phyloP scores from a whole-genome alignment of 1,284 basidiomycete species.

The Rhodotorula sp. region DNA sequence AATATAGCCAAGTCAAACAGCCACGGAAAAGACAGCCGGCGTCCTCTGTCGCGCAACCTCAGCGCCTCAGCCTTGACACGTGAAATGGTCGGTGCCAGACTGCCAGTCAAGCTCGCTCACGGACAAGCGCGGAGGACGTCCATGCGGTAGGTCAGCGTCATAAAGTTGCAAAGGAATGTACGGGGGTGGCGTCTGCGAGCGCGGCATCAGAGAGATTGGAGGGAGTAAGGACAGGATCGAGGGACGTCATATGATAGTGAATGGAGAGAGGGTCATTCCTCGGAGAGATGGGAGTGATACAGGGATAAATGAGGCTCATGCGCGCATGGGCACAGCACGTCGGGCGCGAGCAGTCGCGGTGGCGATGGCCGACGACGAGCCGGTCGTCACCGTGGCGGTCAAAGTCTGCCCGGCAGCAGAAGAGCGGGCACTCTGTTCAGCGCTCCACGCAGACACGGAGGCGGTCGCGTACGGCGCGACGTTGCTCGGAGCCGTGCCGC shows the following conservation, averaged over 20 bases:
- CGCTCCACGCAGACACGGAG: conserved; percentile 20
- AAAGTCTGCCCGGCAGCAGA: conserved; percentile 12
- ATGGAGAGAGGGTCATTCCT: not conserved
- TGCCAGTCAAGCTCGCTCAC: no score
- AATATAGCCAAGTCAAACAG: no score
- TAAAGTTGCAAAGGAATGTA: no score
- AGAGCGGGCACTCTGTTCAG: conserved; percentile 20
- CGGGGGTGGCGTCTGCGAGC: no score
- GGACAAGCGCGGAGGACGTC: no score
- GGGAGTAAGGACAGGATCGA: not conserved
- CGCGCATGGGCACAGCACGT: conserved; percentile 4
- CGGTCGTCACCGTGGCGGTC: conserved; percentile 25
- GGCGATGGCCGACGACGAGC: not conserved
- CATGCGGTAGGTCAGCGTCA: no score
- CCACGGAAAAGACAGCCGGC: no score
- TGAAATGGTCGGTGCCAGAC: not conserved
- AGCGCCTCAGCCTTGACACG: not conserved
- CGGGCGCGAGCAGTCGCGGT: conserved; percentile 13
- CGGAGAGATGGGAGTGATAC: not conserved
- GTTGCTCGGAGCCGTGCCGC: conserved; percentile 30
- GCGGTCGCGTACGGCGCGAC: conserved; percentile 27
- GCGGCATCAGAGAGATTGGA: not conserved
- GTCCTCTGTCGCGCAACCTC: no score
- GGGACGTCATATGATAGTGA: not conserved
- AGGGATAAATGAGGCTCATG: not conserved